Evolutionary conservation across 495 filamentous ascomycete species (phyloP), one percentile per base, ranked within the genome.

Genomic region (Entonaema liquescens): DNA sequence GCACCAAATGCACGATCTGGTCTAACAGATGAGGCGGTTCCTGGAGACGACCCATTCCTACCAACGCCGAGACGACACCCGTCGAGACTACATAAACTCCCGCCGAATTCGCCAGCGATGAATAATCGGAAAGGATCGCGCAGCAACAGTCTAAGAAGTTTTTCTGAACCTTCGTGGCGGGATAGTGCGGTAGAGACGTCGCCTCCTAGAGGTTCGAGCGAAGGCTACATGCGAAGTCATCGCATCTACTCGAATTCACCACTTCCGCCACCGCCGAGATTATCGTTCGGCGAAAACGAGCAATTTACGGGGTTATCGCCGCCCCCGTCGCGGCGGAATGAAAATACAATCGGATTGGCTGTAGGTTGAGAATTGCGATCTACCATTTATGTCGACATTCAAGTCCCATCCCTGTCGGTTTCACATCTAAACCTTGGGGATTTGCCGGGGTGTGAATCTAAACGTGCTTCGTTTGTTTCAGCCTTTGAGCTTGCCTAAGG

Each of bases 1-100:
- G 83, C 83, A 1, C 83, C 83, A 12, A 85, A 85, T 50, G 80
- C 83, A 25, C 75, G 82, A 11, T 77, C 79, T 2, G 83, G 83
- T 9, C 75, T 85, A 6, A 84, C 83, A 8, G 83, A 85, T 57
- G 83, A 84, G 65, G 77, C 78, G 17, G 75, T 85, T 19, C 83
- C 81, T 2, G 83, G 83, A 15, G 83, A 81, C 67, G 80, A 81
- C 6, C 81, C 83, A 3, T 85, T 83, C 67, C 50, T 84, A 21
- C 63, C 78, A 9, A 70, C 71, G 12, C 78, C 80, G 13, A 81
- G 75, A 44, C 79, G 79, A 25, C 75, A 80, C 1, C 71, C 81
- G 0, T 83, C 82, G 13, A 76, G 83, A 19, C 68, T 84, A 12
- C 79, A 82, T 62, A 85, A 85, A 38, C 58, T 78, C 15, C 79